phyloP scores from a whole-genome alignment of 139 green algal genomes.

The Chlorella ohadii region DNA sequence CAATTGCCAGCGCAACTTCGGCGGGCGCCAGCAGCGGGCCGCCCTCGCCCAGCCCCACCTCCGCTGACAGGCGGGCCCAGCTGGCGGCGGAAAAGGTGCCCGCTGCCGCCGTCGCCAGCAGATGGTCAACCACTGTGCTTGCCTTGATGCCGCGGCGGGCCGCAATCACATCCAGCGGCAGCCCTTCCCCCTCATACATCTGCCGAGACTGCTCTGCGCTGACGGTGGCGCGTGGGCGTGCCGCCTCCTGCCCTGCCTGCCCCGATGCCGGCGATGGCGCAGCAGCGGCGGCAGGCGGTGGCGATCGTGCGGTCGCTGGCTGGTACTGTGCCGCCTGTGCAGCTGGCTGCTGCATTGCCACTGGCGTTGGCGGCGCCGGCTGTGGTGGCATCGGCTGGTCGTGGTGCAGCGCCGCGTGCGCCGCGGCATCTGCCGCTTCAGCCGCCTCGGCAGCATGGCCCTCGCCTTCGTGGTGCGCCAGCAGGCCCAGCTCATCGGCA shows the following conservation, averaged over 20 bases:
- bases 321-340: too few species aligned
- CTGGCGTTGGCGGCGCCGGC: neutral
- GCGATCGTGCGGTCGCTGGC: too few species aligned
- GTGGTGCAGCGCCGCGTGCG: neutral
- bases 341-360: too few species aligned
- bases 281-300: neutral
- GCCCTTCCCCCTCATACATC: neutral
- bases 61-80: neutral
- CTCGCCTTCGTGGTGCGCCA: neutral
- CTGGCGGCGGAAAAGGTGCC: neutral
- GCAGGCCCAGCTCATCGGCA: conserved; percentile 5
- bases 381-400: neutral
- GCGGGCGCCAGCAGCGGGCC: neutral
- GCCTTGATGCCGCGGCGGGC: neutral
- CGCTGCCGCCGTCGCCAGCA: neutral
- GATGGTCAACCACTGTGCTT: neutral
- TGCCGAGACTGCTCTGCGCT: neutral
- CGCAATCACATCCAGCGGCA: neutral
- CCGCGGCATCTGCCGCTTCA: neutral
- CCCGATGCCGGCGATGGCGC: neutral
- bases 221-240: neutral
- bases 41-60: too few species aligned
- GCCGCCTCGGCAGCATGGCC: neutral
- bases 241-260: neutral
- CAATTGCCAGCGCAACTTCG: neutral